Conservation (phyloP, 345 rosid genomes). For the Camelina hispida region DNA sequence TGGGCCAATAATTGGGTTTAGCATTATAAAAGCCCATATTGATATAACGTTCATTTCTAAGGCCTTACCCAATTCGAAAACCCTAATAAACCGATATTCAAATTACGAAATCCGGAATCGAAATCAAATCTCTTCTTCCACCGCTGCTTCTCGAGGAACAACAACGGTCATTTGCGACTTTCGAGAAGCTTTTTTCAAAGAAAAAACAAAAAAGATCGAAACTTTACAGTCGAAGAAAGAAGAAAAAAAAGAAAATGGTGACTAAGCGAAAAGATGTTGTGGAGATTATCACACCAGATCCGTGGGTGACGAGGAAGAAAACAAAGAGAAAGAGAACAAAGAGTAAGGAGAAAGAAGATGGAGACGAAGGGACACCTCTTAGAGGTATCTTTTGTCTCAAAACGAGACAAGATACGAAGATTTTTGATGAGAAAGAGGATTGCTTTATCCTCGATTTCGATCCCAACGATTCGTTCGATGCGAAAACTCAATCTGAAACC, state of each 20-base stretch:
- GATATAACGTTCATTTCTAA: neutral
- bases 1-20: neutral
- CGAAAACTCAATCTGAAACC: neutral
- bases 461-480: slow-evolving; percentile 49
- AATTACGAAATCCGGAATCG: neutral
- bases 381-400: slow-evolving; percentile 47
- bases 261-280: neutral
- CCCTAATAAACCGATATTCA: neutral
- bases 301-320: slow-evolving; percentile 11
- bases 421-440: slow-evolving; percentile 53
- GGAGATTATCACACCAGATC: slow-evolving; percentile 18
- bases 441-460: slow-evolving; percentile 68
- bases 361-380: slow-evolving; percentile 40
- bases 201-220: neutral
- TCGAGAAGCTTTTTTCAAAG: neutral
- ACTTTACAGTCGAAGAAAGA: neutral
- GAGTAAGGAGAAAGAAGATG: neutral
- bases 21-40: slow-evolving; percentile 1
- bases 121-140: neutral
- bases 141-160: neutral
- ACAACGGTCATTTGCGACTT: slow-evolving; percentile 27
- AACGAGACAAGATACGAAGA: slow-evolving; percentile 37
- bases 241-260: slow-evolving; percentile 5
- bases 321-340: neutral
- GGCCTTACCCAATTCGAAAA: neutral